Evolutionary conservation across 176 grass and related monocot genomes (phyloP), one percentile per base, ranked within the genome.

Genomic region (Phragmites australis): DNA sequence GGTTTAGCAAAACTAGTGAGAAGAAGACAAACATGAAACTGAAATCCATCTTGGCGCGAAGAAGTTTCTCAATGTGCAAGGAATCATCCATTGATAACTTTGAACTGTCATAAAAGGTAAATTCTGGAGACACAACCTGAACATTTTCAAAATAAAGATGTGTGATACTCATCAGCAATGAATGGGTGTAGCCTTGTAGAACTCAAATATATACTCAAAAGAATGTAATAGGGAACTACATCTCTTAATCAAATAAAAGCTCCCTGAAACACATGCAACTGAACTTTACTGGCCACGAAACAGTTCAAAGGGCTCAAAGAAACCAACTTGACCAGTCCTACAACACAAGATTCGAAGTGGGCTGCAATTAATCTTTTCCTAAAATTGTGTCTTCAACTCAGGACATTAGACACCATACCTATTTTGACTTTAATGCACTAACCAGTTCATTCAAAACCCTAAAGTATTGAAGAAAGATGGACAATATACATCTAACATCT

Each of bases 51-150:
- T 94, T 98, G 44, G 84, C 90, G 27, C 95, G 95, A 53, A 98
- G 81, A 89, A 98, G 92, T 81, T 98, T 98, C 81, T 98, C 95
- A 72, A 98, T 80, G 23, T 98, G 82, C 81, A 93, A 88, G 19
- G 95, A 94, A 91, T 98, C 95, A 72, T 94, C 90, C 74, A 90
- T 81, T 18, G 77, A 89, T 77, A 98, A 73, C 81, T 91, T 98
- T 62, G 95, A 98, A 89, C 88, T 91, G 75, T 98, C 88, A 41
- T 93, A 98, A 64, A 98, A 94, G 23, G 90, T 94, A 85, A 98
- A 89, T 83, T 98, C 95, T 55, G 92, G 92, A 51, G 95, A 98
- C 60, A 98, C 44, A 85, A 94, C 83, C 94, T 97, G 88, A 65
- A 89, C 31, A 84, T 65, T 69, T 18, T 34, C 3, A 76, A 74